Conservation (phyloP, 2,329 filamentous ascomycete species). For the Phaeophleospora eucalypticola region DNA sequence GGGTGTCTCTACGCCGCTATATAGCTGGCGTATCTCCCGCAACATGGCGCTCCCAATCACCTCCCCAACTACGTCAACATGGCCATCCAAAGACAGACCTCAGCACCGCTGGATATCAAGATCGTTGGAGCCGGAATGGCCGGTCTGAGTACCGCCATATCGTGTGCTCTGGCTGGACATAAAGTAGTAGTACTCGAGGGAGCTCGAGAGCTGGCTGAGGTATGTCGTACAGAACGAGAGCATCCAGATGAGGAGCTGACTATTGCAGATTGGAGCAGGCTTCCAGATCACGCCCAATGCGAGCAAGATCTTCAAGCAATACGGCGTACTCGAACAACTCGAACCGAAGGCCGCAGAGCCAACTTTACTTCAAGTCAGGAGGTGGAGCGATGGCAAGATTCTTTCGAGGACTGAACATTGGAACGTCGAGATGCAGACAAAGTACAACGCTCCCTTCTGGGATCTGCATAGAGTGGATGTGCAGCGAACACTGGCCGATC, state of each 20-base stretch:
- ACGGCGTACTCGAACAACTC: slow-evolving; percentile 47
- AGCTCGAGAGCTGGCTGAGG: slow-evolving; percentile 40
- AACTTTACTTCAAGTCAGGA: slow-evolving; percentile 47
- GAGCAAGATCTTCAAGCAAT: slow-evolving; percentile 41
- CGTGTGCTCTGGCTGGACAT: slow-evolving; percentile 32
- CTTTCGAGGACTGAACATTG: slow-evolving; percentile 53
- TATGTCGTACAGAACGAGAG: too few relatives aligned
- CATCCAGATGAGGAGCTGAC: too few relatives aligned
- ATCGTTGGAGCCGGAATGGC: slow-evolving; percentile 35
- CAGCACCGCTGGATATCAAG: slow-evolving; percentile 26
- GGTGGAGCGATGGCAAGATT: slow-evolving; percentile 47
- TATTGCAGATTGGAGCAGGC: slow-evolving; percentile 50
- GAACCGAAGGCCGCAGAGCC: slow-evolving; percentile 41
- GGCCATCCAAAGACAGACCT: slow-evolving; percentile 12
- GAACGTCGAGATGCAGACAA: slow-evolving; percentile 48
- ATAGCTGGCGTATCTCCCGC: not conserved
- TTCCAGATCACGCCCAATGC: slow-evolving; percentile 50
- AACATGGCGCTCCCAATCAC: too few relatives aligned
- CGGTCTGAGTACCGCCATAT: slow-evolving; percentile 32
- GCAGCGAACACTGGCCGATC: slow-evolving; percentile 50
- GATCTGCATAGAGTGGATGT: slow-evolving; percentile 62
- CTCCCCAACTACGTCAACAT: slow-evolving; percentile 3
- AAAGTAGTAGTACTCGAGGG: slow-evolving; percentile 32
- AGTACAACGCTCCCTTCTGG: slow-evolving; percentile 56
- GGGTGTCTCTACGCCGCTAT: slow-evolving; percentile 1